Conservation (phyloP, 352 stramenopile species). For the Phytophthora macrochlamydospora region DNA sequence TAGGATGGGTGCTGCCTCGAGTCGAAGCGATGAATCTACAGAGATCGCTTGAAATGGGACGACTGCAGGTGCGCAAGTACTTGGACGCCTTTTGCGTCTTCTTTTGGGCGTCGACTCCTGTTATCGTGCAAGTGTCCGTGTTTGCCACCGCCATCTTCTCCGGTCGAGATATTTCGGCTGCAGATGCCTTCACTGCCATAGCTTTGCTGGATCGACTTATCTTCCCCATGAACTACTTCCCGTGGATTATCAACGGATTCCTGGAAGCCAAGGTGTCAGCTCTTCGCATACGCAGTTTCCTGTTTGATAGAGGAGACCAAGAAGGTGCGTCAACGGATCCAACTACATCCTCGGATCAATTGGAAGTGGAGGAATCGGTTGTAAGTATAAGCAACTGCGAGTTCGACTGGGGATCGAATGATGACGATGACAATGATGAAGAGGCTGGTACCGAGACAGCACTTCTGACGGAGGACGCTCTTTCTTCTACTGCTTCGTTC, state of each 20-base stretch:
- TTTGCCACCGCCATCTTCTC: constrained; percentile 80
- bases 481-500: constrained; percentile 30
- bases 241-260: constrained; percentile 92
- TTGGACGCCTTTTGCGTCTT: constrained; percentile 91
- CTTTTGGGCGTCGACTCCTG: constrained; percentile 90
- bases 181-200: constrained; percentile 86
- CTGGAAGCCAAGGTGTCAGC: constrained; percentile 87
- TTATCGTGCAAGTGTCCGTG: constrained; percentile 86
- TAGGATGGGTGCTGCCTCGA: constrained; percentile 65
- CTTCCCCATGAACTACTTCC: constrained; percentile 92
- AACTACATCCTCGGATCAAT: no score
- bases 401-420: constrained; percentile 29
- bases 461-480: constrained; percentile 19
- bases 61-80: constrained; percentile 85
- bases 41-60: constrained; percentile 68
- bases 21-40: constrained; percentile 53
- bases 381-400: constrained; percentile 32
- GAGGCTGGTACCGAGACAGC: constrained; percentile 18
- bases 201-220: constrained; percentile 89
- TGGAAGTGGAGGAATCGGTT: not conserved
- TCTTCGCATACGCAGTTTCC: constrained; percentile 69
- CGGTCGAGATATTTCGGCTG: constrained; percentile 73
- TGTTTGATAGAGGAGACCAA: constrained; percentile 49
- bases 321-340: not conserved
- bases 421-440: constrained; percentile 2